phyloP scores from a whole-genome alignment of 1,284 basidiomycete species.

The Moesziomyces sp. region DNA sequence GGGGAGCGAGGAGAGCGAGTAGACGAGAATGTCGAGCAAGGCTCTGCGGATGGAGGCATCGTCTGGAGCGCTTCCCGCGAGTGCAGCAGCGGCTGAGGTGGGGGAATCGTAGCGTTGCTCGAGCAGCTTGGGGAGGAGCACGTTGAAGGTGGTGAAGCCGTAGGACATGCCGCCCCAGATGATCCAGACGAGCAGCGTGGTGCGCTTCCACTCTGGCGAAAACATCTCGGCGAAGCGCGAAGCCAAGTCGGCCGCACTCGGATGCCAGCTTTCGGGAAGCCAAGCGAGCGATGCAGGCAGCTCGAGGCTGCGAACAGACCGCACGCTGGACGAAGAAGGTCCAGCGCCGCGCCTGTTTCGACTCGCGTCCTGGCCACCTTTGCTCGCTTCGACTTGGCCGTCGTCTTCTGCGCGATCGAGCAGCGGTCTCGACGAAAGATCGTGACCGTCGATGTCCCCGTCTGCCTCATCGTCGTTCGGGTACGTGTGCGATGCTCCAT shows the following conservation, averaged over 20 bases:
- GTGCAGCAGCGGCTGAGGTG: background rate
- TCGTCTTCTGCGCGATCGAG: slow-evolving; percentile 4
- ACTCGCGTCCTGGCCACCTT: slow-evolving; percentile 7
- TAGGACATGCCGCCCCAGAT: slow-evolving; percentile 62
- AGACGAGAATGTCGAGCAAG: slow-evolving; percentile 55
- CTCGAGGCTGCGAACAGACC: background rate
- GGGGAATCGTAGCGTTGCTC: slow-evolving; percentile 33
- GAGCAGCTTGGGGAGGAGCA: slow-evolving; percentile 89
- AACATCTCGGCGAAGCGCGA: slow-evolving; percentile 81
- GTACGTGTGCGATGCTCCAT: background rate
- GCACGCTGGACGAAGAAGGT: background rate
- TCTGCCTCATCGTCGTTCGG: slow-evolving; percentile 5
- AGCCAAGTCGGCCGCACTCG: slow-evolving; percentile 56
- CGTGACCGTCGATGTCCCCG: slow-evolving; percentile 5
- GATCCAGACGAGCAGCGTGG: slow-evolving; percentile 75
- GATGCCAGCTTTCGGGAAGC: slow-evolving; percentile 41
- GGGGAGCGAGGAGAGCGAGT: slow-evolving; percentile 58
- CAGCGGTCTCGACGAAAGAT: slow-evolving; percentile 7
- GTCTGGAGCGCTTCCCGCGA: slow-evolving; percentile 8
- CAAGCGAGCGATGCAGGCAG: slow-evolving; percentile 29
- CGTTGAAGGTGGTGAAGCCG: slow-evolving; percentile 97
- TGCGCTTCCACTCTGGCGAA: slow-evolving; percentile 81
- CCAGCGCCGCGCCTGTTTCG: slow-evolving; percentile 5
- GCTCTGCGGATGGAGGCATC: slow-evolving; percentile 34
- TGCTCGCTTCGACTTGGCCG: slow-evolving; percentile 3